These are phyloP conservation scores for Incumbomyces lentus DNA, from an alignment of 2,329 filamentous ascomycete species.

Conservation along the genomic window DNA sequence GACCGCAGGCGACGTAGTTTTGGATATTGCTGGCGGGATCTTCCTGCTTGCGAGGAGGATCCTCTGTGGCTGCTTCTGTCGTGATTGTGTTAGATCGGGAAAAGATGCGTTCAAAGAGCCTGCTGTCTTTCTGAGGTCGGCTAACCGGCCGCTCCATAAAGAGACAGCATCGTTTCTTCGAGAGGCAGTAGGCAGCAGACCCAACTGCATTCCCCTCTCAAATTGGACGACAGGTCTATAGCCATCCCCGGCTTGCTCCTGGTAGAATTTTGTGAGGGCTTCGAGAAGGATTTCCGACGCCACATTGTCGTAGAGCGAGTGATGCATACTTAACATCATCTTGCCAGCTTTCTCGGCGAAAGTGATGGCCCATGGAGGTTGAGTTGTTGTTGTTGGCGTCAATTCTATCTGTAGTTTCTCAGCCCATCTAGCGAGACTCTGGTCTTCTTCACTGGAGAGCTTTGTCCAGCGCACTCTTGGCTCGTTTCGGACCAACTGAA, in stretches of 20 bases:
- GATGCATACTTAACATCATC: background rate
- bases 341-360: background rate
- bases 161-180: too few relatives aligned
- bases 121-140: background rate
- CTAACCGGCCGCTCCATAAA: background rate
- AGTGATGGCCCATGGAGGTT: background rate
- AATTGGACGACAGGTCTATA: background rate
- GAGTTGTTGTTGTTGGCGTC: background rate
- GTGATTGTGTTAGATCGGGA: background rate
- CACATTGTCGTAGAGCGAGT: background rate
- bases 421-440: too few relatives aligned
- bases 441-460: too few relatives aligned
- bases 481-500: too few relatives aligned
- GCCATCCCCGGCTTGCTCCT: background rate
- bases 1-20: slow-evolving; percentile 10
- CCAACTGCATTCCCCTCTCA: background rate
- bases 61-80: background rate
- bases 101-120: background rate
- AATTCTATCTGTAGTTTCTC: too few relatives aligned
- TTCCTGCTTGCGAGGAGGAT: background rate
- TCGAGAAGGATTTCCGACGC: background rate
- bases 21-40: background rate
- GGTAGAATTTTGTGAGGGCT: background rate
- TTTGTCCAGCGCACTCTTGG: too few relatives aligned
- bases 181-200: background rate